These are phyloP conservation scores for Amauroascus niger DNA, from an alignment of 2,329 filamentous ascomycete genomes.

Conservation along the genomic window DNA sequence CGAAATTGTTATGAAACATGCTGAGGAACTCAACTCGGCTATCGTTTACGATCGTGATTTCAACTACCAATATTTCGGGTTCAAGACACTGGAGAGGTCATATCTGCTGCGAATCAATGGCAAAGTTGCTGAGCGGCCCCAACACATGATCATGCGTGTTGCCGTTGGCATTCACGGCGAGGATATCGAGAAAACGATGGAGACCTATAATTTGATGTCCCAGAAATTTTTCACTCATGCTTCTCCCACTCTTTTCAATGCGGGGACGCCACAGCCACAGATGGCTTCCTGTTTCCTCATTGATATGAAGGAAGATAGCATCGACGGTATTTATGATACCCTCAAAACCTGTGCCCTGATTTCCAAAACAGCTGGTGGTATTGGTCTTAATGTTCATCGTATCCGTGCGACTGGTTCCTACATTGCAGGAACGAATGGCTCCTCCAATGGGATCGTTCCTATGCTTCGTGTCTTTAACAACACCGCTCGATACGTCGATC, in stretches of 20 bases:
- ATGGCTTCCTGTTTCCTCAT: slow-evolving; percentile 97
- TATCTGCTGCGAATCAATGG: slow-evolving; percentile 92
- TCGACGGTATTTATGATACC: slow-evolving; percentile 98
- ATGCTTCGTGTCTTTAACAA: slow-evolving; percentile 99
- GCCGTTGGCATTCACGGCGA: slow-evolving; percentile 94
- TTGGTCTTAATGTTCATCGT: slow-evolving; percentile 90
- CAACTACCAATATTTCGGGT: slow-evolving; percentile 99
- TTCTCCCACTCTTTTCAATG: slow-evolving; percentile 95
- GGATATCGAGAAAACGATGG: slow-evolving; percentile 83
- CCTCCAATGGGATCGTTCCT: slow-evolving; percentile 91
- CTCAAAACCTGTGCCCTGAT: slow-evolving; percentile 99
- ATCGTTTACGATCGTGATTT: slow-evolving; percentile 99
- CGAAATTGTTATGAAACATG: slow-evolving; percentile 88
- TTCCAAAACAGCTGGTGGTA: slow-evolving; percentile 97
- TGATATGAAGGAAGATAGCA: slow-evolving; percentile 99
- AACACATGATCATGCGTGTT: slow-evolving; percentile 99
- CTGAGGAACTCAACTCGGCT: slow-evolving; percentile 93
- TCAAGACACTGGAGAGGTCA: slow-evolving; percentile 97
- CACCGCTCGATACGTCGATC: slow-evolving; percentile 95
- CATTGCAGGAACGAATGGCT: slow-evolving; percentile 95
- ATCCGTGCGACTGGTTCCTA: slow-evolving; percentile 97
- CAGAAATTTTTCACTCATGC: slow-evolving; percentile 98
- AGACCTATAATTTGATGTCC: slow-evolving; percentile 99
- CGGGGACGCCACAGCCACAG: slow-evolving; percentile 87
- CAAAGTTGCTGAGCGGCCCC: slow-evolving; percentile 92